Evolutionary conservation across 2,329 filamentous ascomycete genomes (phyloP).

Genomic region (Trichoderma aggressivum): DNA sequence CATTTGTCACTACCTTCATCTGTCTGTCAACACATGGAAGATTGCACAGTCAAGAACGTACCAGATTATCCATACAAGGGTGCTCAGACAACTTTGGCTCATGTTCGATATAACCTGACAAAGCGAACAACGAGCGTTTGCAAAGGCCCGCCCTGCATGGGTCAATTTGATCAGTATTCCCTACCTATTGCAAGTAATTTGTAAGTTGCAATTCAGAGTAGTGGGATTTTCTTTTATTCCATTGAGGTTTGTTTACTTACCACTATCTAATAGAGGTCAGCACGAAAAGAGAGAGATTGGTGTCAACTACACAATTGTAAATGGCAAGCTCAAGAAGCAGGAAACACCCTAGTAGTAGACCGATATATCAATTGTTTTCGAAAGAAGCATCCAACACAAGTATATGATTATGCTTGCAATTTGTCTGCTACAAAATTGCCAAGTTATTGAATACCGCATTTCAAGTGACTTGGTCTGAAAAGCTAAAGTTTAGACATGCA

Average conservation of each 20-base stretch:
- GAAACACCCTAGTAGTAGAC: background rate
- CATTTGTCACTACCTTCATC: background rate
- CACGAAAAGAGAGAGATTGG: background rate
- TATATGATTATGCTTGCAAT: background rate
- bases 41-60: constrained; percentile 3
- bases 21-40: constrained; percentile 18
- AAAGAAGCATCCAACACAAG: background rate
- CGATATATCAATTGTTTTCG: background rate
- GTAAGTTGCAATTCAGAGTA: background rate
- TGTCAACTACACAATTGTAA: background rate
- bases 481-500: too few relatives aligned
- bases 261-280: background rate
- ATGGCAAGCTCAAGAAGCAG: background rate
- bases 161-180: background rate
- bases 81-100: constrained; percentile 11
- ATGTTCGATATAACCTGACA: constrained; percentile 18
- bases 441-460: too few relatives aligned
- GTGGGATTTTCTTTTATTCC: background rate
- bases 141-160: constrained; percentile 7
- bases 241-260: background rate
- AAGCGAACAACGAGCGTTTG: constrained; percentile 16
- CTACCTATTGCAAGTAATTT: background rate
- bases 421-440: too few relatives aligned
- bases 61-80: constrained; percentile 17
- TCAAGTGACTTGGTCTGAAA: too few relatives aligned